Conservation (phyloP, 306 rosid genomes). For the Rosa multiflora region DNA sequence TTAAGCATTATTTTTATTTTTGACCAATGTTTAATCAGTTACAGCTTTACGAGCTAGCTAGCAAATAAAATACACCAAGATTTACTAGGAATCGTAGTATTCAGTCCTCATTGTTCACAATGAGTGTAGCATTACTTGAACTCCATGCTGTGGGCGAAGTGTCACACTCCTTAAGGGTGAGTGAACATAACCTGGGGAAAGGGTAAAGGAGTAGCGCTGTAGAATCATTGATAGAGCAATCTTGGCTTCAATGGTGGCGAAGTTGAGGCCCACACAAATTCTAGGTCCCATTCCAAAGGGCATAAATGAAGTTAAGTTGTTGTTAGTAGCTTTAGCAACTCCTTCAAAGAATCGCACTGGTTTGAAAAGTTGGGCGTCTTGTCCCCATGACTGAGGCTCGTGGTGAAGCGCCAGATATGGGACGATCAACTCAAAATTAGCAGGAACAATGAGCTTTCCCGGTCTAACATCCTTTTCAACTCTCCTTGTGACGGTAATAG, state of each 20-base stretch:
- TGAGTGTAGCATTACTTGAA: constrained; percentile 16
- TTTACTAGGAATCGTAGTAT: not conserved
- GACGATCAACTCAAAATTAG: not conserved
- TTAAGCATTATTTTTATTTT: too few species aligned
- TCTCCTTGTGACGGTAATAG: not conserved
- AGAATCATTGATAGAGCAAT: constrained; percentile 31
- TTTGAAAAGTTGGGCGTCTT: constrained; percentile 30
- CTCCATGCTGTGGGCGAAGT: constrained; percentile 17
- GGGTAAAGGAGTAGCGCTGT: constrained; percentile 29
- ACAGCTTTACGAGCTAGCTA: too few species aligned
- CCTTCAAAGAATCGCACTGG: constrained; percentile 33
- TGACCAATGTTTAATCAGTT: too few species aligned
- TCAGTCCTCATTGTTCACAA: not conserved
- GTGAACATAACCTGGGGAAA: constrained; percentile 29
- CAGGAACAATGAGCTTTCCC: constrained; percentile 25
- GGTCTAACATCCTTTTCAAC: constrained; percentile 14
- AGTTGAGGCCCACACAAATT: constrained; percentile 30
- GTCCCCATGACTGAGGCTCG: constrained; percentile 33
- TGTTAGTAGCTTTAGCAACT: constrained; percentile 28
- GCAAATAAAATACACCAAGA: too few species aligned
- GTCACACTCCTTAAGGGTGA: not conserved
- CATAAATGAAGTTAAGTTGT: constrained; percentile 16
- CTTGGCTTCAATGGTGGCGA: constrained; percentile 23
- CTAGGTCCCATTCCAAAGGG: constrained; percentile 36
- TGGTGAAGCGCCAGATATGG: constrained; percentile 25